Evolutionary conservation across 345 rosid genomes (phyloP).

Genomic region (Sonneratia alba): DNA sequence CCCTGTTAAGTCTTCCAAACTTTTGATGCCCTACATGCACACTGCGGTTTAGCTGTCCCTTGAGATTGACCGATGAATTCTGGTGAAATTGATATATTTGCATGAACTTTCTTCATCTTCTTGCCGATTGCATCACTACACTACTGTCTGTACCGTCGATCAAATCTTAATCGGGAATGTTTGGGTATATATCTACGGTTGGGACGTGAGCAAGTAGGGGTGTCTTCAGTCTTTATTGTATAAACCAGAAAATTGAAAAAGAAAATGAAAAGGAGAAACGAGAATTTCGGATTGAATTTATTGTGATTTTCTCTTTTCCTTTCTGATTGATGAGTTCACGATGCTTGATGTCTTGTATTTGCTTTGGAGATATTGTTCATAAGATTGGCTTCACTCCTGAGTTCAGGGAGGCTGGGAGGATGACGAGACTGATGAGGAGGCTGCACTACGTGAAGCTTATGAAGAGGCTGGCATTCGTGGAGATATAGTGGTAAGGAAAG

Average conservation of each 20-base stretch:
- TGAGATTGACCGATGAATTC: not conserved
- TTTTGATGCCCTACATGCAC: no score
- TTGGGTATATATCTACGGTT: not conserved
- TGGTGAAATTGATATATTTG: not conserved
- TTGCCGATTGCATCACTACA: not conserved
- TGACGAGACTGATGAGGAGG: conserved; percentile 54
- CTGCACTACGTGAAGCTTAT: conserved; percentile 45
- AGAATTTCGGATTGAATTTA: not conserved
- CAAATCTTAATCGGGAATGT: no score
- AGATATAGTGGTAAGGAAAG: conserved; percentile 31
- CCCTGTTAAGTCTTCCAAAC: not conserved
- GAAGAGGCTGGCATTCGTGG: conserved; percentile 55
- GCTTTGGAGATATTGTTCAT: not conserved
- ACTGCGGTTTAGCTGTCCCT: no score
- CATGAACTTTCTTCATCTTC: not conserved
- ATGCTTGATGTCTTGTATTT: not conserved
- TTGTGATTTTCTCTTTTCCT: not conserved
- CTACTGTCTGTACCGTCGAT: not conserved
- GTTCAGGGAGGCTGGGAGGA: conserved; percentile 55
- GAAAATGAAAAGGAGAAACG: not conserved
- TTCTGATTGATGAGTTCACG: no score
- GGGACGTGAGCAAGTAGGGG: not conserved
- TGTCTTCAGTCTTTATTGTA: not conserved
- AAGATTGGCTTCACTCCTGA: conserved; percentile 1
- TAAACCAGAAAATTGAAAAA: not conserved